A percentile compares a stretch with the other conserved stretches of the same genome.
phyloP scores from a whole-genome alignment of 1,139 yeast species.

The Blastobotrys elegans region DNA sequence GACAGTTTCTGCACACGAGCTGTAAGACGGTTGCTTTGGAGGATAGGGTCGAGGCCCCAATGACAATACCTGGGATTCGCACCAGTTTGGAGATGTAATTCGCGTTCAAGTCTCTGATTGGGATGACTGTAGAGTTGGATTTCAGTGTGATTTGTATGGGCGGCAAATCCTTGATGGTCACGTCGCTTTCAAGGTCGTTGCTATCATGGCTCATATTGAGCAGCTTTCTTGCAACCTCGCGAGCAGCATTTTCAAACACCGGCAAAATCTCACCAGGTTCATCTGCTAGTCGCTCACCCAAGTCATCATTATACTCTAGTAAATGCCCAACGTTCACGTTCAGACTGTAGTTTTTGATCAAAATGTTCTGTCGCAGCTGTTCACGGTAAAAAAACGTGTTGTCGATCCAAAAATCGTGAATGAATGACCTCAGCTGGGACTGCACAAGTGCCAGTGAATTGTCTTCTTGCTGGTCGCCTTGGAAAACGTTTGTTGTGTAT shows the following conservation, averaged over 20 bases:
- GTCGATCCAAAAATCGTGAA: slow-evolving; percentile 80
- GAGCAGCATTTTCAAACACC: slow-evolving; percentile 81
- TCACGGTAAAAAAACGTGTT: slow-evolving; percentile 83
- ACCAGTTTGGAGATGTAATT: slow-evolving; percentile 87
- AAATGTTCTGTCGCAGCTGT: slow-evolving; percentile 80
- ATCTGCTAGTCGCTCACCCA: slow-evolving; percentile 76
- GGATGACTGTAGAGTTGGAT: slow-evolving; percentile 66
- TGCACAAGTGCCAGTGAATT: slow-evolving; percentile 71
- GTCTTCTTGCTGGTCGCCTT: slow-evolving; percentile 65
- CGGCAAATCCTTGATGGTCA: slow-evolving; percentile 45
- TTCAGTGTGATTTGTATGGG: slow-evolving; percentile 75
- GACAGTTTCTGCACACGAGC: slow-evolving; percentile 82
- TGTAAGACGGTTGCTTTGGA: slow-evolving; percentile 85
- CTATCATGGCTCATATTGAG: neutral
- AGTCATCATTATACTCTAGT: slow-evolving; percentile 81
- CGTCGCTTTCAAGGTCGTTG: slow-evolving; percentile 4
- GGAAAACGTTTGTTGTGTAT: slow-evolving; percentile 79
- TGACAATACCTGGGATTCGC: slow-evolving; percentile 87
- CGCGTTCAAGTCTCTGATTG: slow-evolving; percentile 80
- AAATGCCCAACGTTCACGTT: slow-evolving; percentile 81
- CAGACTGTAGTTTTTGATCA: slow-evolving; percentile 68
- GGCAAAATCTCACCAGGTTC: slow-evolving; percentile 91
- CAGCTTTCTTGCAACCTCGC: slow-evolving; percentile 68
- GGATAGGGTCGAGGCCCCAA: slow-evolving; percentile 82
- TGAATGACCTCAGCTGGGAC: slow-evolving; percentile 73